phyloP scores from a whole-genome alignment of 805 yeast genomes.

The Sungouiozyma intestinalis region DNA sequence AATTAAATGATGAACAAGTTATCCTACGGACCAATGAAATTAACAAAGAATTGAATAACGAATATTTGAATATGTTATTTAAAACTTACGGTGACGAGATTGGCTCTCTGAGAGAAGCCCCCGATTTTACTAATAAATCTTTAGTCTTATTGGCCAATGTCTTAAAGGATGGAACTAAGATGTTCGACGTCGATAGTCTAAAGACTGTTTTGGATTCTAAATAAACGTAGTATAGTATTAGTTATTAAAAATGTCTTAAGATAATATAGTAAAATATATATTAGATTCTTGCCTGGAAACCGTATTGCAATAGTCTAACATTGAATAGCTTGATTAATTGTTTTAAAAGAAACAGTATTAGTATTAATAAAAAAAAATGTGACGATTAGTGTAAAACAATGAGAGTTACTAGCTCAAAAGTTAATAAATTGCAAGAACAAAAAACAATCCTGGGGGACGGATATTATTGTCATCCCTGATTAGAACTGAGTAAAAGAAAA shows the following conservation, averaged over 20 bases:
- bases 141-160: conserved; percentile 46
- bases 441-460: too few species aligned
- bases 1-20: conserved; percentile 21
- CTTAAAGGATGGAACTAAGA: conserved; percentile 46
- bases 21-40: conserved; percentile 1
- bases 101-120: conserved; percentile 47
- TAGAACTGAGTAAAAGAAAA: too few species aligned
- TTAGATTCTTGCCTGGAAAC: not conserved
- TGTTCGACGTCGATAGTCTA: conserved; percentile 47
- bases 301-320: not conserved
- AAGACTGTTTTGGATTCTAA: conserved; percentile 24
- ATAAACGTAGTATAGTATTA: conserved; percentile 2
- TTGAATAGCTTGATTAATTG: not conserved
- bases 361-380: not conserved
- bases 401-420: too few species aligned
- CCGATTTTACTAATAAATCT: conserved; percentile 52
- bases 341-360: not conserved
- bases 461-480: too few species aligned
- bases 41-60: conserved; percentile 28
- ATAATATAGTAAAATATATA: not conserved
- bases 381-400: too few species aligned
- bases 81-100: conserved; percentile 50
- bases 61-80: conserved; percentile 47
- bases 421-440: too few species aligned
- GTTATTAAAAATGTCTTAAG: not conserved